Evolutionary conservation across 768 basidiomycete species (phyloP), one percentile per base, ranked within the genome.

Genomic region (Boletus pseudopeckii): DNA sequence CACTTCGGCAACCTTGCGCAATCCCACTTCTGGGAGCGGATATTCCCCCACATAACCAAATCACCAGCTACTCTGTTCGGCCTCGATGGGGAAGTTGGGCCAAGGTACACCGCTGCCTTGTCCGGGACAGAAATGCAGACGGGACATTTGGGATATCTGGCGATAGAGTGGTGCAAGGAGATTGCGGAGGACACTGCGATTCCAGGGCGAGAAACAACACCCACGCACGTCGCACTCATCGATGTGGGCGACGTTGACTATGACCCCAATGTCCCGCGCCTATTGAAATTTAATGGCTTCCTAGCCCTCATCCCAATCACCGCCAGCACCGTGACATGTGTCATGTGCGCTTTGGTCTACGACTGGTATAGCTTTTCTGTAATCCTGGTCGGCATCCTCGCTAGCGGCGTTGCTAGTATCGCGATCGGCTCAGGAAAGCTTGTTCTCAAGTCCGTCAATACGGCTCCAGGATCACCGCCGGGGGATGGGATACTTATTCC

Each of bases 321-420:
- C 7, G 32, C 47, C 43, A 72, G 69, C 56, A 2, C 64, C 14
- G 57, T 13, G 10, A 54, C 62, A 7, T 68, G 66, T 46, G 26
- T 52, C 48, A 36, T 59, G 41, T 70, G 71, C 38, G 65, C 56
- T 3, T 28, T 63, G 37, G 54, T 54, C 39, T 4, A 43, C 2
- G 72, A 73, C 45, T 73, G 70, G 68, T 71, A 54, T 40, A 70
- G 57, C 47, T 67, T 67, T 28, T 49, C 61, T 8, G 57, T 69
- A 28, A 69, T 73, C 45, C 28, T 68, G 0, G 28, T 72, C 4
- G 72, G 72, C 10, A 70, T 73, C 18, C 10, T 73, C 14, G 49
- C 64, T 46, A 61, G 58, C 10, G 71, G 72, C 17, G 34, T 67
- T 8, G 59, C 71, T 18, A 60, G 63, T 42, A 46, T 60, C 13